A percentile compares a stretch with the other conserved stretches of the same genome.
Conservation (phyloP, 164 flowering plant species). For the Berberis vulgaris region DNA sequence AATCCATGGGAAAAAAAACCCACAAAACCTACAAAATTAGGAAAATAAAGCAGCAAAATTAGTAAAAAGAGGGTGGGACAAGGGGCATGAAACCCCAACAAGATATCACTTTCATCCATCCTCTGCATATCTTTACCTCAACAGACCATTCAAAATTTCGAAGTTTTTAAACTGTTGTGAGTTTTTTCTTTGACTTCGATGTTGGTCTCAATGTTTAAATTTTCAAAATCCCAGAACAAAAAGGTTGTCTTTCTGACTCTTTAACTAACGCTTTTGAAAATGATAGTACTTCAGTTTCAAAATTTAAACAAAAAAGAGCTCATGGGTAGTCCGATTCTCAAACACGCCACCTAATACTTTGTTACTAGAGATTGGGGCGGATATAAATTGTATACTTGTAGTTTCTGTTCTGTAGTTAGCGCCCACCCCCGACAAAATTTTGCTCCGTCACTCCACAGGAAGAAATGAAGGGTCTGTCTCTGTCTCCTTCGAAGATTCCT, state of each 20-base stretch:
- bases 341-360: not conserved
- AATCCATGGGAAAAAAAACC: too few species aligned
- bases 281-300: not conserved
- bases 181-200: not conserved
- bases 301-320: not conserved
- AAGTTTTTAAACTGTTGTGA: not conserved
- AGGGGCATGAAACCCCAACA: not conserved
- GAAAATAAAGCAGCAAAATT: too few species aligned
- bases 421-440: conserved; percentile 11
- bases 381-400: conserved; percentile 8
- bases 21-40: too few species aligned
- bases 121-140: not conserved
- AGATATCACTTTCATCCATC: not conserved
- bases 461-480: conserved; percentile 36
- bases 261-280: not conserved
- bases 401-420: conserved; percentile 22
- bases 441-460: conserved; percentile 33
- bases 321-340: too few species aligned
- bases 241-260: not conserved
- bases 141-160: not conserved
- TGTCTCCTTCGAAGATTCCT: conserved; percentile 26
- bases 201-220: not conserved
- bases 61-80: too few species aligned
- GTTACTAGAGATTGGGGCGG: conserved; percentile 3
- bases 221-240: not conserved